A percentile compares a stretch with the other conserved stretches of the same genome.
These are phyloP conservation scores for Buddleja alternifolia DNA, from an alignment of 257 asterid species.

Conservation along the genomic window DNA sequence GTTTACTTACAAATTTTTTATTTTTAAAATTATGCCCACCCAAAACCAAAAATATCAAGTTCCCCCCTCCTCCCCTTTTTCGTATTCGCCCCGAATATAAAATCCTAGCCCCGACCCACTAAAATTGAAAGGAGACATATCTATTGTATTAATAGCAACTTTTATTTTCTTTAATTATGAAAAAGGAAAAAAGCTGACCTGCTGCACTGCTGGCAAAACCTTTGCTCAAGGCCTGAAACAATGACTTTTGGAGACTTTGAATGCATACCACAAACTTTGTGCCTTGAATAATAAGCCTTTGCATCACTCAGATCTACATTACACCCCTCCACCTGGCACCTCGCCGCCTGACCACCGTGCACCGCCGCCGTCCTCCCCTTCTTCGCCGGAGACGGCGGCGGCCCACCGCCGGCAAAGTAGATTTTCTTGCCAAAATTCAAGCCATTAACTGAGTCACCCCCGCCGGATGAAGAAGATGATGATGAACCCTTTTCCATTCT, in stretches of 20 bases:
- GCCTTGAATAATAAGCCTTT: conserved; percentile 81
- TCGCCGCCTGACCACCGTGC: conserved; percentile 54
- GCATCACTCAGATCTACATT: conserved; percentile 81
- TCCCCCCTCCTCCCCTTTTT: no score
- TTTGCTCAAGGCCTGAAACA: conserved; percentile 78
- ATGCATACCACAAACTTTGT: conserved; percentile 79
- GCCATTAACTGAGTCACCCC: conserved; percentile 47
- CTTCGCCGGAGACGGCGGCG: conserved; percentile 48
- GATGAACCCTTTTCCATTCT: conserved; percentile 71
- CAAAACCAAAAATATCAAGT: no score
- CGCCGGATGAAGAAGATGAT: conserved; percentile 49
- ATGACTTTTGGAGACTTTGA: conserved; percentile 66
- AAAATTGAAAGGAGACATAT: no score
- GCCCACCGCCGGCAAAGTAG: conserved; percentile 59
- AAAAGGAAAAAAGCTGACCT: conserved; percentile 46
- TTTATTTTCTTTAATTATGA: not conserved
- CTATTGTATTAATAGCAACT: no score
- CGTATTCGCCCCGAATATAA: no score
- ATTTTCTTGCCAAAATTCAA: conserved; percentile 78
- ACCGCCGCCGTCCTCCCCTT: conserved; percentile 54
- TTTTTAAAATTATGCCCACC: no score
- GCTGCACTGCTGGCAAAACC: conserved; percentile 98
- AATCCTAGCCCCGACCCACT: no score
- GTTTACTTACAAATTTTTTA: no score
- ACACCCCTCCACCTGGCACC: conserved; percentile 88